Evolutionary conservation across 441 rosid species (phyloP), one percentile per base, ranked within the genome.

Genomic region (Erodium texanum): DNA sequence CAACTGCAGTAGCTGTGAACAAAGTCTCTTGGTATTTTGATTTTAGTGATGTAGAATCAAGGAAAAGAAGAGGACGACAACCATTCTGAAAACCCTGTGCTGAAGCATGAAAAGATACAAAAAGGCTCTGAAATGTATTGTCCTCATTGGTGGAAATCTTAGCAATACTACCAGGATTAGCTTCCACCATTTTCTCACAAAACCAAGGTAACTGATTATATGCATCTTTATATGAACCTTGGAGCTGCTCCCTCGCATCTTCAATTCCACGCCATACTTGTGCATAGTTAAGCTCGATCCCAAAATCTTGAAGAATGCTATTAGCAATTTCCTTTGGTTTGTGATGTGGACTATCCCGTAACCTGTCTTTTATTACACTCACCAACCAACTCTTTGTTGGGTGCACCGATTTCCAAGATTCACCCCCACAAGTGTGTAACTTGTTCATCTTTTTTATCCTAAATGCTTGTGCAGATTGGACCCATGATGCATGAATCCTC

Each of bases 181-280:
- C 81, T 78, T 83, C 89, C 58, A 76, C 69, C 32, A 86, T 50
- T 80, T 76, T 85, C 69, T 83, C 89, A 73, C 90, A 85, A 70
- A 86, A 88, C 78, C 81, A 85, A 45, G 96, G 93, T 73, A 93
- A 77, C 78, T 75, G 87, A 65, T 71, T 69, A 71, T 93, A 93
- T 2, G 96, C 83, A 73, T 86, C 91, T 80, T 83, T 84, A 79
- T 90, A 80, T 2, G 96, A 90, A 75, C 97, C 90, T 75, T 84
- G 92, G 69, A 93, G 88, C 70, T 89, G 96, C 75, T 82, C 84
- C 76, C 87, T 83, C 43, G 98, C 98, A 79, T 85, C 94, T 75
- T 87, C 96, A 50, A 93, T 82, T 74, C 92, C 97, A 71, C 97
- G 91, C 85, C 97, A 78, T 41, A 90, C 89, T 75, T 92, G 90